Evolutionary conservation across 2,329 filamentous ascomycete genomes (phyloP).

Genomic region (Pseudonectria foliicola): DNA sequence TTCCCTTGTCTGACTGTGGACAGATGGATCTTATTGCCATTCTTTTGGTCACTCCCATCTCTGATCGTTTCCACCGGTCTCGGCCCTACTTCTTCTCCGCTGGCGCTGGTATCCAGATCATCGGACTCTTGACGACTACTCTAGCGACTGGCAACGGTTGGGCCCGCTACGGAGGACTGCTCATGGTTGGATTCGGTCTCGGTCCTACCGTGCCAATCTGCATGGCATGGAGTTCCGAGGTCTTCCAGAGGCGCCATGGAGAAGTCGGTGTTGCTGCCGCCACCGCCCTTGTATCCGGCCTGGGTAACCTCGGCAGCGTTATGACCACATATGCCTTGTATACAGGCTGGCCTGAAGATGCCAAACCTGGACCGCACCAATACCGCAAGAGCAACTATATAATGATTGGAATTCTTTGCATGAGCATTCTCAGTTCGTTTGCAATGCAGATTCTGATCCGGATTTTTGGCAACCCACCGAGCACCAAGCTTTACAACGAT

Average conservation of each 20-base stretch:
- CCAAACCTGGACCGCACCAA: constrained; percentile 57
- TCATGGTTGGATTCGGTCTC: constrained; percentile 84
- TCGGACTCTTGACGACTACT: constrained; percentile 71
- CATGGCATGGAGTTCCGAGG: constrained; percentile 89
- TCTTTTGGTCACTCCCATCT: constrained; percentile 74
- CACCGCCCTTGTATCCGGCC: constrained; percentile 74
- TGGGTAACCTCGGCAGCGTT: constrained; percentile 81
- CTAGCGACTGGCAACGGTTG: constrained; percentile 66
- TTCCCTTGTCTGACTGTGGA: background rate
- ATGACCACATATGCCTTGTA: constrained; percentile 86
- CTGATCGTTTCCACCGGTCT: constrained; percentile 76
- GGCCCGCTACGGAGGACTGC: constrained; percentile 80
- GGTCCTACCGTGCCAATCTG: constrained; percentile 87
- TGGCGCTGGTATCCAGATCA: constrained; percentile 71
- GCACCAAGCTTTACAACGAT: constrained; percentile 36
- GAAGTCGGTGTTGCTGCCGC: constrained; percentile 87
- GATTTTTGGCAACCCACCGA: constrained; percentile 47
- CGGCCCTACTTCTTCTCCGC: constrained; percentile 75
- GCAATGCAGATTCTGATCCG: constrained; percentile 61
- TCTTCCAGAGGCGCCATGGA: constrained; percentile 83
- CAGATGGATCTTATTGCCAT: constrained; percentile 86
- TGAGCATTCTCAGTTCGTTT: constrained; percentile 67
- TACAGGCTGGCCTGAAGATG: constrained; percentile 76
- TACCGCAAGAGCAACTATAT: constrained; percentile 78
- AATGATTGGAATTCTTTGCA: constrained; percentile 78